These are phyloP conservation scores for Euphrasia confusa DNA, from an alignment of 257 asterid genomes.

Conservation along the genomic window DNA sequence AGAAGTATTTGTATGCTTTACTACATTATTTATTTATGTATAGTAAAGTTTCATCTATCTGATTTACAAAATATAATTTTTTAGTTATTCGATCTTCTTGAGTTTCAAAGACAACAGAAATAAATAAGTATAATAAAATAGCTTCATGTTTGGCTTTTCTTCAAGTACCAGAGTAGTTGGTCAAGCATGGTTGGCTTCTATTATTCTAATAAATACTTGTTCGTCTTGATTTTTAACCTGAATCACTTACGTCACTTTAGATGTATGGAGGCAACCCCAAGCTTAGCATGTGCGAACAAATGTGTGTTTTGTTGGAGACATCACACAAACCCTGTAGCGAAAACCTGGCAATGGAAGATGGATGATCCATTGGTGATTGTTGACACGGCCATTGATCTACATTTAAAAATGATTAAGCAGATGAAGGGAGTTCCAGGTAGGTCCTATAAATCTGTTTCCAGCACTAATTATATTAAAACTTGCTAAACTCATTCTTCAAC, in stretches of 20 bases:
- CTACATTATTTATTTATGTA: background rate
- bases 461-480: background rate
- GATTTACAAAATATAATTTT: background rate
- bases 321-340: constrained; percentile 96
- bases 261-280: constrained; percentile 99
- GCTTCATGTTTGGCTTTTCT: background rate
- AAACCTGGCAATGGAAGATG: constrained; percentile 99
- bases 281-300: constrained; percentile 98
- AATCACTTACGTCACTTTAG: constrained; percentile 32
- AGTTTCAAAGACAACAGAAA: constrained; percentile 4
- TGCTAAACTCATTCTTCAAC: background rate
- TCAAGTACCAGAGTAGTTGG: constrained; percentile 1
- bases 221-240: constrained; percentile 13
- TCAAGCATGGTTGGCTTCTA: background rate
- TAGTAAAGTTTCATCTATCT: background rate
- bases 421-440: constrained; percentile 99
- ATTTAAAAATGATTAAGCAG: constrained; percentile 87
- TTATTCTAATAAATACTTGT: background rate
- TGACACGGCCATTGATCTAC: constrained; percentile 78
- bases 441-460: constrained; percentile 13
- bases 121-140: no score
- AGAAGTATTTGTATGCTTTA: constrained; percentile 13
- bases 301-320: constrained; percentile 99
- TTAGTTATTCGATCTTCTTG: background rate
- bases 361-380: constrained; percentile 89